Base-by-base conservation (phyloP, 2,329 filamentous ascomycete species). In the Keithomyces neogunnii region DNA sequence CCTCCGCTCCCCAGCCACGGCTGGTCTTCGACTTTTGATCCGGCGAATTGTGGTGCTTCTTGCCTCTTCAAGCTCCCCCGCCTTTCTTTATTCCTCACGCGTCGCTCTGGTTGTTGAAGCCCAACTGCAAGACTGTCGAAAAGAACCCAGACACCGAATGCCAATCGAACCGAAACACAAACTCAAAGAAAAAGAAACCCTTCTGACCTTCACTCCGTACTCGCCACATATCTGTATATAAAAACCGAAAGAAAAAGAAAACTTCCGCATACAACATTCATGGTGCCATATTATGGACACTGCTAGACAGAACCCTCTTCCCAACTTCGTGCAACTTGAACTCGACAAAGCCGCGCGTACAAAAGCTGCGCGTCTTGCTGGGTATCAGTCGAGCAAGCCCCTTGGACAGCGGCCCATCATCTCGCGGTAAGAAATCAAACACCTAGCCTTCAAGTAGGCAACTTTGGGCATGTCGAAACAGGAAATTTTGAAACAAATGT, bases 361-460 rank as follows among this genome's bases (percentile, higher is more conserved):
- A 3, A 40, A 30, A 40, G 26, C 49, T 47, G 39, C 13, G 29
- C 35, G 38, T 44, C 36, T 33, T 51, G 48, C 45, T 53, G 55
- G 55, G 55, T 56, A 56, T 56, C 53, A 53, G 53, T 53, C 55
- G 53, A 53, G 53, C 31, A 44, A 40, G 50, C 36, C 33, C 40
- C 36, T 43, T 29, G n/a, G 32, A 53, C 11, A 43, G 33, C 36
- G 36, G 31, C 33, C 35, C 43, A 30, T 42, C 33, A 39, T 30
- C 44, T 43, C 38, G 9, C 10, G n/a, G 26, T 42, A 9, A n/a
- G 28, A 32, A 52, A 30, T 50, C 38, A 49, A 51, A 47, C 19
- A 46, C 53, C 51, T 53, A 51, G 53, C 47, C 56, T 59, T 10
- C n/a, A 35, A 57, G 59, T 49, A 60, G 57, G 56, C 28, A 48